Evolutionary conservation across 202 grass and related monocot genomes (phyloP).

Genomic region (Musa balbisiana): DNA sequence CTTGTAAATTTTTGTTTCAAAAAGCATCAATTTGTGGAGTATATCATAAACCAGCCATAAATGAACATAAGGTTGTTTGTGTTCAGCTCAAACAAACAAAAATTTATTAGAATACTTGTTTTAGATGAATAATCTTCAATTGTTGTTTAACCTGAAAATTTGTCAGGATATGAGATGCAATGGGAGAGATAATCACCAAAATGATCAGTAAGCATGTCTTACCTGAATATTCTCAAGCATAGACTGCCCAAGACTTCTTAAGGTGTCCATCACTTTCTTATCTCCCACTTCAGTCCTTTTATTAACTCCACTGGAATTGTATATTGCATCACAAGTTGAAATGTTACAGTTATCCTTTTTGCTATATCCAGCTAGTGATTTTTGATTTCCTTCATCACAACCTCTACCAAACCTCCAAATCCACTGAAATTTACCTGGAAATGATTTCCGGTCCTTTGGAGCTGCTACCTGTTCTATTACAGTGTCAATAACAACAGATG

Average conservation of each 20-base stretch:
- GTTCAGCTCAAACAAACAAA: too few species aligned
- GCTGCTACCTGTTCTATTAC: slow-evolving; percentile 10
- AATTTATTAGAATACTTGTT: too few species aligned
- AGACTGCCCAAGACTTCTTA: slow-evolving; percentile 78
- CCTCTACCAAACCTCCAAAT: slow-evolving; percentile 62
- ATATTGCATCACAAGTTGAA: slow-evolving; percentile 28
- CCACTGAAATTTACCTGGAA: slow-evolving; percentile 73
- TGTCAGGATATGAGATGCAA: neutral
- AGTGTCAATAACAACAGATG: slow-evolving; percentile 25
- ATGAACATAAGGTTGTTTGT: too few species aligned
- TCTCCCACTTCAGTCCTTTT: slow-evolving; percentile 40
- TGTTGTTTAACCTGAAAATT: too few species aligned
- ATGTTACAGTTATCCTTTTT: slow-evolving; percentile 3
- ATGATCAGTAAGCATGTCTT: slow-evolving; percentile 11
- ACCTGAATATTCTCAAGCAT: slow-evolving; percentile 99
- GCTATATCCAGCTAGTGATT: slow-evolving; percentile 24
- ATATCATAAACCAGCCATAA: too few species aligned
- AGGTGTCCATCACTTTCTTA: slow-evolving; percentile 62
- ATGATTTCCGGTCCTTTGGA: slow-evolving; percentile 52
- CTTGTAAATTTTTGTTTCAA: too few species aligned
- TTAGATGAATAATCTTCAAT: too few species aligned
- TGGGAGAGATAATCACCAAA: slow-evolving; percentile 10
- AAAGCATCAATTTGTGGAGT: too few species aligned
- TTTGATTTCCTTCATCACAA: slow-evolving; percentile 33
- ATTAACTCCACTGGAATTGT: slow-evolving; percentile 19